Conservation (phyloP, 257 asterid species). For the Fraxinus americana region DNA sequence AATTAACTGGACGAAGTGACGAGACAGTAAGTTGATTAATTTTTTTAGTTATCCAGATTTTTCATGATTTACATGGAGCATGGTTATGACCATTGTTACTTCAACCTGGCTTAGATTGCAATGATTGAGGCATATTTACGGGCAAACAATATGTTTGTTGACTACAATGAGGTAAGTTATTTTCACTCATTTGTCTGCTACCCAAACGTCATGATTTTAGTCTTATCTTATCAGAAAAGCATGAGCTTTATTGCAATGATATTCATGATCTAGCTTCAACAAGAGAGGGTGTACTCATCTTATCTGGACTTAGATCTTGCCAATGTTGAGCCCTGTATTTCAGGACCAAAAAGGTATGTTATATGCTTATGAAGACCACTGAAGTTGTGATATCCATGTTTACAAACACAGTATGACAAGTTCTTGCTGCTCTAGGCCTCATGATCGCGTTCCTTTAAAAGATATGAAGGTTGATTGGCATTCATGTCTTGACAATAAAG, state of each 20-base stretch:
- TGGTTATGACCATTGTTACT: background rate
- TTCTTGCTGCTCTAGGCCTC: constrained; percentile 34
- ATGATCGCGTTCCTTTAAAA: constrained; percentile 41
- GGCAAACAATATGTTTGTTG: constrained; percentile 48
- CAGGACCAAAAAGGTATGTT: constrained; percentile 49
- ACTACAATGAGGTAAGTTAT: constrained; percentile 39
- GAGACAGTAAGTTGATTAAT: constrained; percentile 31
- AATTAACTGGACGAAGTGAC: constrained; percentile 45
- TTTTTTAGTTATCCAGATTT: background rate
- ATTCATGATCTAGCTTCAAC: constrained; percentile 40
- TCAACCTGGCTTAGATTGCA: constrained; percentile 25
- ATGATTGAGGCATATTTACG: constrained; percentile 46
- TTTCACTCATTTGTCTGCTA: background rate
- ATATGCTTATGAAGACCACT: background rate
- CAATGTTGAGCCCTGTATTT: constrained; percentile 43
- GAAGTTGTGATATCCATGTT: background rate
- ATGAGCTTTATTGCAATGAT: background rate
- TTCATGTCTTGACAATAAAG: constrained; percentile 43
- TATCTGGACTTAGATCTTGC: constrained; percentile 39
- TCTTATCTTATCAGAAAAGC: no score
- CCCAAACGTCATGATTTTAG: background rate
- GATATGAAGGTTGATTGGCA: constrained; percentile 54
- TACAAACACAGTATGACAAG: background rate
- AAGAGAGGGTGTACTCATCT: constrained; percentile 44
- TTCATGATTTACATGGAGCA: background rate